Percentiles rank a stretch among this genome's conserved stretches.
Conservation (phyloP, 805 yeast species). For the Yarrowia hollandica region DNA sequence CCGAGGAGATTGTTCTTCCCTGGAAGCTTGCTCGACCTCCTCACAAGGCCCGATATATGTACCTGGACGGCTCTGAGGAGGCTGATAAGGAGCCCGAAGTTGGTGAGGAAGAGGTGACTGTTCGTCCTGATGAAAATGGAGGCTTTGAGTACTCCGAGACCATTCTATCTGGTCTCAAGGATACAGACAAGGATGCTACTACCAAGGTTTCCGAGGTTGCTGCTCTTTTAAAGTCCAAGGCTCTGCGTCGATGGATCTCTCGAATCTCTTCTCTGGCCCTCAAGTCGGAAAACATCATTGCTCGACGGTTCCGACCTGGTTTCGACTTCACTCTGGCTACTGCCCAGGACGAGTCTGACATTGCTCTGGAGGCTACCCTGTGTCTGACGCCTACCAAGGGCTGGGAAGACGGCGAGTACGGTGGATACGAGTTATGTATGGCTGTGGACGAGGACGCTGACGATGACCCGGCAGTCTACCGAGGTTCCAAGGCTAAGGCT, state of each 20-base stretch:
- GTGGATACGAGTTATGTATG: conserved; percentile 95
- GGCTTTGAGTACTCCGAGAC: conserved; percentile 16
- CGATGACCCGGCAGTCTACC: conserved; percentile 82
- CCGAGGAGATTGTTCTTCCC: conserved; percentile 60
- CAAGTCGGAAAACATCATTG: conserved; percentile 63
- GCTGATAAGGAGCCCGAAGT: conserved; percentile 31
- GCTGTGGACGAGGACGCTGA: conserved; percentile 48
- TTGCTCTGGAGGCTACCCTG: conserved; percentile 74
- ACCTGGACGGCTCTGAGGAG: conserved; percentile 60
- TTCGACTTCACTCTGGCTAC: conserved; percentile 92
- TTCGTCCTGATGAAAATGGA: conserved; percentile 17
- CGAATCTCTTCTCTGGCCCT: conserved; percentile 60
- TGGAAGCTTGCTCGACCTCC: conserved; percentile 95
- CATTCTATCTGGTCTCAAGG: background rate
- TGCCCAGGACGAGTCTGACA: conserved; percentile 38
- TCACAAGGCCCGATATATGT: conserved; percentile 84
- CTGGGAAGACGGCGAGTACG: conserved; percentile 85
- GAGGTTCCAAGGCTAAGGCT: conserved; percentile 45
- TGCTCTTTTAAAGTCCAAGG: conserved; percentile 56
- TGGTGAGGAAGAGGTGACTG: conserved; percentile 35
- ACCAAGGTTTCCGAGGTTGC: conserved; percentile 53
- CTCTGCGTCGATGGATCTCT: conserved; percentile 70
- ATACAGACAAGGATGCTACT: conserved; percentile 32
- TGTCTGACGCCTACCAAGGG: conserved; percentile 77
- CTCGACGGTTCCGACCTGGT: conserved; percentile 93